Evolutionary conservation across 495 filamentous ascomycete genomes (phyloP), one percentile per base, ranked within the genome.

Genomic region (Penicillium pulvis): DNA sequence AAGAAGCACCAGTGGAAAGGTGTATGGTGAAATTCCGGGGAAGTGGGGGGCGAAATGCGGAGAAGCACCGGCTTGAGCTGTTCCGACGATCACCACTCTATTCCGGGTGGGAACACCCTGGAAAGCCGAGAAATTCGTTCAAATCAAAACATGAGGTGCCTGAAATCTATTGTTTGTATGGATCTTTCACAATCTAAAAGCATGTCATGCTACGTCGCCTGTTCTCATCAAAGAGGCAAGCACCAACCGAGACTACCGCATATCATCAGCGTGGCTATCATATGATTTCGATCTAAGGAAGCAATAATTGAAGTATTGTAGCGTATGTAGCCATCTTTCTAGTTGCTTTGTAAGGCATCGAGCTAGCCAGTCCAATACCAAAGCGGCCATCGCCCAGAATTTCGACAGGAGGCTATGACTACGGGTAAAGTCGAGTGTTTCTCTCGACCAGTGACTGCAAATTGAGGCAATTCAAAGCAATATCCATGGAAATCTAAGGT

Each of bases 11-110:
- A 12, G 12, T 36, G 16, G 26, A n/a, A 44, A 54, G 33, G 24
- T 53, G 33, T 48, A 53, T 60, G 53, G 53, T 20, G 24, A 41
- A 26, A 42, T 48, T 51, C 47, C 39, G 58, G 58, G 58, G 53
- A 61, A 60, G 46, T 51, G 53, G 47, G 58, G 51, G 53, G 19
- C 16, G 35, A 43, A 56, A 57, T 61, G 58, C 58, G 53, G 58
- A 56, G 58, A 56, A 60, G 52, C 24, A 3, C 44, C 39, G 41
- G 54, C 20, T 28, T 26, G 9, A 12, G 45, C 9, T 23, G 45
- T 24, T 45, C 20, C 42, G 20, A 20, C 10, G 33, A 12, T 36
- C 33, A 36, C 23, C 45, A 26, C 45, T 46, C 11, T 2, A 46
- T 4, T 20, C n/a, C 10, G 17, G 10, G 10, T 17, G 11, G 36